phyloP scores from a whole-genome alignment of 208 protist genomes.

The Trypanosoma congolense region DNA sequence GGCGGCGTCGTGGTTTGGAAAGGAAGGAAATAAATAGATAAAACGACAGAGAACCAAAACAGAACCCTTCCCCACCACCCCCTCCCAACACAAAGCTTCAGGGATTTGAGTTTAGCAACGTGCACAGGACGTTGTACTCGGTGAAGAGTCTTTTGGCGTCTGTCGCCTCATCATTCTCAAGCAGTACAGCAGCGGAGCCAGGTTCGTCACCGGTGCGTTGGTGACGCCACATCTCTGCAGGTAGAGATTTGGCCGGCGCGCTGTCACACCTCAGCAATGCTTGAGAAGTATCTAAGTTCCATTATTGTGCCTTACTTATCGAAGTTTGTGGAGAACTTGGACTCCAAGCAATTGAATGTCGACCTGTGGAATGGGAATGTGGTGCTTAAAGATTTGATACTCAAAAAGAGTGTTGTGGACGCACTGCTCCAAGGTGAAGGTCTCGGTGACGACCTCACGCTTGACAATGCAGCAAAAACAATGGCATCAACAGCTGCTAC shows the following conservation, averaged over 20 bases:
- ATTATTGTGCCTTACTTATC: constrained; percentile 83
- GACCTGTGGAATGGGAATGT: constrained; percentile 83
- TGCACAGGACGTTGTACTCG: not conserved
- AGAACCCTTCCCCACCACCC: too few relatives aligned
- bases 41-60: too few relatives aligned
- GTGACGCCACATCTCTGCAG: too few relatives aligned
- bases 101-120: not conserved
- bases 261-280: constrained; percentile 36
- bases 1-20: too few relatives aligned
- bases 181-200: not conserved
- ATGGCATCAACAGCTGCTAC: constrained; percentile 13
- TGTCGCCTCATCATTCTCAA: not conserved
- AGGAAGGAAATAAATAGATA: too few relatives aligned
- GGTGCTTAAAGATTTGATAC: constrained; percentile 64
- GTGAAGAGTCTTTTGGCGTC: not conserved
- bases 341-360: constrained; percentile 69
- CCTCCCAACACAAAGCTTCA: too few relatives aligned
- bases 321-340: constrained; percentile 82
- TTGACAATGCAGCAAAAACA: constrained; percentile 6
- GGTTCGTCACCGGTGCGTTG: too few relatives aligned
- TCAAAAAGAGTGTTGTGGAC: constrained; percentile 62
- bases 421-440: constrained; percentile 32
- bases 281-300: constrained; percentile 77
- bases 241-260: too few relatives aligned
- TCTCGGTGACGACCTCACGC: constrained; percentile 2